Evolutionary conservation across 1,139 yeast genomes (phyloP), one percentile per base, ranked within the genome.

Genomic region (Yamadazyma epiphylla): DNA sequence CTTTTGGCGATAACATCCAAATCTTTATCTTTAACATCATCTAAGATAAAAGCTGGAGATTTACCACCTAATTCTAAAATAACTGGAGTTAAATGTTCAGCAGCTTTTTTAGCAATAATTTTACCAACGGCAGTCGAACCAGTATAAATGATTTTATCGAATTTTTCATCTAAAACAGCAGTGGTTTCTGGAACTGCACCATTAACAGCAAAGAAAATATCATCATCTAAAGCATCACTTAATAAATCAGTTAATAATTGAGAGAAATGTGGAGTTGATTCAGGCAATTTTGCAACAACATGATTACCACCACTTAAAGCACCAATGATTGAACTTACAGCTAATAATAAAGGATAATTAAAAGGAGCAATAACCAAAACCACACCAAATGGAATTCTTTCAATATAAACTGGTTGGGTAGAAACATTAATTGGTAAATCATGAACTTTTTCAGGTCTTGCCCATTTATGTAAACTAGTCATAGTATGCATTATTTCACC

Each of bases 1-100:
- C 96, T 73, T 38, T 70, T 70, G 12, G 88, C 78, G n/a, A 84
- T 68, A 0, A 67, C 55, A 13, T 58, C 55, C 30, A 84, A 42
- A 42, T 78, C 70, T 22, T 48, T 48, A 31, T 63, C 72, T 6
- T 45, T 43, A 28, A 74, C 63, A 29, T 72, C 65, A 26, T 70
- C 64, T 31, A 88, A 74, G 8, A 88, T 63, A 41, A 88, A 69
- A 1, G 77, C 85, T 0, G 96, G 96, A 3, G 91, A 81, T 53
- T 88, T 88, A n/a, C 96, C 96, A 30, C 97, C 97, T 28, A 91
- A 68, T 58, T 89, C 97, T 39, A 91, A 68, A 16, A 84, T 60
- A 13, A 73, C 73, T 0, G 97, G 97, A 1, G 95, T 86, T 46
- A 89, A 66, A 22, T 76, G 72, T 56, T 85, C 80, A 5, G 94